A percentile compares a stretch with the other conserved stretches of the same genome.
Evolutionary conservation across 129 eudicot species (phyloP).

Genomic region (Apium graveolens): DNA sequence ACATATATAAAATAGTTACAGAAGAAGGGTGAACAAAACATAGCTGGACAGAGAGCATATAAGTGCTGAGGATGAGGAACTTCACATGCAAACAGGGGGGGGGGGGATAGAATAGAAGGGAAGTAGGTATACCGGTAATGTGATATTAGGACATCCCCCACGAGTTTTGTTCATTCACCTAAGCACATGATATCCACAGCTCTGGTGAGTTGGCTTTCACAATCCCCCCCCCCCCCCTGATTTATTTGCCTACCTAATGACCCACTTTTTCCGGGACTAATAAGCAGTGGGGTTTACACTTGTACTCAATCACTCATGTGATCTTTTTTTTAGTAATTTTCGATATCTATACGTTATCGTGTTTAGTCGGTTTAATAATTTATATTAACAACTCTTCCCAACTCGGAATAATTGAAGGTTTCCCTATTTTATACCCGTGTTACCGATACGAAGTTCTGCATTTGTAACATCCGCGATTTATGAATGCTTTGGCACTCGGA

Average conservation of each 20-base stretch:
- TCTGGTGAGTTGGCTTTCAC: slow-evolving; percentile 7
- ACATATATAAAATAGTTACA: background rate
- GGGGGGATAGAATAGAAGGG: background rate
- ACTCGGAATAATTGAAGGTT: background rate
- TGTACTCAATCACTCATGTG: slow-evolving; percentile 4
- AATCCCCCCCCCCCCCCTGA: background rate
- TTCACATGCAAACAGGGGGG: slow-evolving; percentile 3
- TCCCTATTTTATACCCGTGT: too few relatives aligned
- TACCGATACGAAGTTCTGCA: too few relatives aligned
- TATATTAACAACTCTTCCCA: background rate
- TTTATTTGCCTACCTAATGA: slow-evolving; percentile 7
- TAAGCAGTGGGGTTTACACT: background rate
- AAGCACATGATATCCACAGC: slow-evolving; percentile 10
- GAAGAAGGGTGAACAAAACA: background rate
- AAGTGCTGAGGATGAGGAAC: background rate
- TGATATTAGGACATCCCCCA: slow-evolving; percentile 11
- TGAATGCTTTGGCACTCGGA: too few relatives aligned
- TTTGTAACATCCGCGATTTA: too few relatives aligned
- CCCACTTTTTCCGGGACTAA: background rate
- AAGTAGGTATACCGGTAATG: slow-evolving; percentile 12
- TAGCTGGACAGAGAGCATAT: slow-evolving; percentile 3
- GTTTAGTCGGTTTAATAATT: background rate
- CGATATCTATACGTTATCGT: background rate
- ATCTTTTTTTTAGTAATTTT: background rate
- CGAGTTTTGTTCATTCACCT: slow-evolving; percentile 14